These are phyloP conservation scores for Thuidium tamariscinum DNA, from an alignment of 225 moss, liverwort and hornwort species.

Conservation along the genomic window DNA sequence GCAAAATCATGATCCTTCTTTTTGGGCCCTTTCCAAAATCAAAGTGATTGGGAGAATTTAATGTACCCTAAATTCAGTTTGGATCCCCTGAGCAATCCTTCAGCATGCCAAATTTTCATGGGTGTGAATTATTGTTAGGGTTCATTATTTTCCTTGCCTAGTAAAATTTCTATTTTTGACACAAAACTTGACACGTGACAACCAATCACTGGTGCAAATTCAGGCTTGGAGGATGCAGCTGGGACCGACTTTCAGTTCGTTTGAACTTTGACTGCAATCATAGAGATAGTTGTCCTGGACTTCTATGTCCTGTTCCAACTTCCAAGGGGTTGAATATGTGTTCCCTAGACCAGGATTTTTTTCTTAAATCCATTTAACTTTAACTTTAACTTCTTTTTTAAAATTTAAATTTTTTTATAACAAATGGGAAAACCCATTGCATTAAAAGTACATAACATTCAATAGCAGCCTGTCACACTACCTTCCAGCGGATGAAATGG, in stretches of 20 bases:
- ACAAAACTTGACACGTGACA: neutral
- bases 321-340: neutral
- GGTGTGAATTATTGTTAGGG: neutral
- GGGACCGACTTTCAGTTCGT: too few relatives aligned
- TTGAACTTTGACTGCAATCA: neutral
- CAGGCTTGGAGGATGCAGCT: neutral
- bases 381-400: too few relatives aligned
- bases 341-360: too few relatives aligned
- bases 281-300: neutral
- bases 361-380: too few relatives aligned
- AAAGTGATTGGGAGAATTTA: neutral
- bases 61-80: neutral
- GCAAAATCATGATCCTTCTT: too few relatives aligned
- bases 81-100: neutral
- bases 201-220: neutral
- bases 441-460: too few relatives aligned
- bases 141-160: neutral
- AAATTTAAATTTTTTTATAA: too few relatives aligned
- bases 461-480: too few relatives aligned
- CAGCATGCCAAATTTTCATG: neutral
- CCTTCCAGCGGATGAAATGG: too few relatives aligned
- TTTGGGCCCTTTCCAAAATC: neutral
- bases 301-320: neutral
- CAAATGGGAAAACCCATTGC: too few relatives aligned
- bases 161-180: neutral